Evolutionary conservation across 2,329 filamentous ascomycete species (phyloP).

Genomic region (Myriosclerotinia curreyana): DNA sequence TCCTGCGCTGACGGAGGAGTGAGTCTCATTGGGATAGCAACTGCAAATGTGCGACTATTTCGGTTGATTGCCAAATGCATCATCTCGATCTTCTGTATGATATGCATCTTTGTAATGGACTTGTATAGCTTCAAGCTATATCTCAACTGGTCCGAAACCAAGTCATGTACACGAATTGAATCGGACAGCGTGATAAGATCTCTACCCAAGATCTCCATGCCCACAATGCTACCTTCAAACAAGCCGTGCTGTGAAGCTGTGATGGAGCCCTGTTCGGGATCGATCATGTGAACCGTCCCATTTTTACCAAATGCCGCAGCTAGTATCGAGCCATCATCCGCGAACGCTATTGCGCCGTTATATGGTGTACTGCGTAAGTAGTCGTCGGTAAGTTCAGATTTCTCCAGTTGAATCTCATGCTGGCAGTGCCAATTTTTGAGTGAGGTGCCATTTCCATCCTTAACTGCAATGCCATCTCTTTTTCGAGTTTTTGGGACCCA

Average conservation of each 20-base stretch:
- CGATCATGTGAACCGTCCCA: constrained; percentile 71
- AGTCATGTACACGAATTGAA: constrained; percentile 75
- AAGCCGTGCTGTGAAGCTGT: constrained; percentile 65
- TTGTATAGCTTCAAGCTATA: constrained; percentile 60
- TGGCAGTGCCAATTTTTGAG: constrained; percentile 74
- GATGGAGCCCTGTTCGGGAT: constrained; percentile 65
- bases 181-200: constrained; percentile 74
- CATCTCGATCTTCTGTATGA: constrained; percentile 45
- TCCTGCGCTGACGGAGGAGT: constrained; percentile 17
- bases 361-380: constrained; percentile 8
- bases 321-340: constrained; percentile 80
- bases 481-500: constrained; percentile 75
- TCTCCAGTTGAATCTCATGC: constrained; percentile 51
- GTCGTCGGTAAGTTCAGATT: constrained; percentile 39
- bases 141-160: constrained; percentile 72
- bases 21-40: constrained; percentile 47
- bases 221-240: constrained; percentile 61
- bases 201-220: constrained; percentile 68
- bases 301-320: constrained; percentile 61
- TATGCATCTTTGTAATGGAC: constrained; percentile 39
- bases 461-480: constrained; percentile 64
- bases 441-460: constrained; percentile 54
- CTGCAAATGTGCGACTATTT: constrained; percentile 61
- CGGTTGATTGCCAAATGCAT: constrained; percentile 70
- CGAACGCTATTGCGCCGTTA: constrained; percentile 69